phyloP scores from a whole-genome alignment of 176 grass and related monocot species.

The Urochloa ruziziensis region DNA sequence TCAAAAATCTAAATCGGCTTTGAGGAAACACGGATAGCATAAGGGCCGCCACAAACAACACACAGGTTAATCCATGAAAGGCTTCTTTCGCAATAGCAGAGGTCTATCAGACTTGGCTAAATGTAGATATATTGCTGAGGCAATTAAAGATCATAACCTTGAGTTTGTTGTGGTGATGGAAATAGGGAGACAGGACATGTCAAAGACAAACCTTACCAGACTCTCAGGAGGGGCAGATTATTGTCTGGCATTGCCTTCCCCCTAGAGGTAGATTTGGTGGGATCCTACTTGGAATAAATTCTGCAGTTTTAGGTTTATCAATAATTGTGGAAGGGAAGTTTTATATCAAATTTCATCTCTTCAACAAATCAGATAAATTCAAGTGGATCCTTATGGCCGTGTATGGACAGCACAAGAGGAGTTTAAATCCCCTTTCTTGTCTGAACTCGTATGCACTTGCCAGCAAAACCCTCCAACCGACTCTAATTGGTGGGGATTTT shows the following conservation, averaged over 20 bases:
- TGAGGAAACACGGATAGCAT: fast-evolving
- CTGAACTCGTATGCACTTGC: background rate
- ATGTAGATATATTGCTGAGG: background rate
- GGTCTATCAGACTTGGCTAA: background rate
- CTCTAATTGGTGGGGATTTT: too few relatives aligned
- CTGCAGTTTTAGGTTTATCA: background rate
- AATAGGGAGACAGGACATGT: background rate
- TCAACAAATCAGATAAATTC: background rate
- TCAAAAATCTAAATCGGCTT: background rate
- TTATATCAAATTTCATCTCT: background rate
- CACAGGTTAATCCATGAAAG: too few relatives aligned
- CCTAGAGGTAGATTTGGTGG: background rate
- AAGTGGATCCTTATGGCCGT: background rate
- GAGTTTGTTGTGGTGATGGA: background rate
- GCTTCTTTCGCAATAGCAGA: background rate
- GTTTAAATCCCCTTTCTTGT: background rate
- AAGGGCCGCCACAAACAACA: too few relatives aligned
- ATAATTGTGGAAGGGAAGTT: background rate
- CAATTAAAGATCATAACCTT: background rate
- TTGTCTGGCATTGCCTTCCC: background rate
- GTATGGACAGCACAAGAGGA: background rate
- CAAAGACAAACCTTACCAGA: background rate
- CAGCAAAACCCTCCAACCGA: background rate
- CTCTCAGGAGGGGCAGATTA: background rate
- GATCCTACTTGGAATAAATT: background rate